These are phyloP conservation scores for Petrea volubilis DNA, from an alignment of 257 asterid species.

Conservation along the genomic window DNA sequence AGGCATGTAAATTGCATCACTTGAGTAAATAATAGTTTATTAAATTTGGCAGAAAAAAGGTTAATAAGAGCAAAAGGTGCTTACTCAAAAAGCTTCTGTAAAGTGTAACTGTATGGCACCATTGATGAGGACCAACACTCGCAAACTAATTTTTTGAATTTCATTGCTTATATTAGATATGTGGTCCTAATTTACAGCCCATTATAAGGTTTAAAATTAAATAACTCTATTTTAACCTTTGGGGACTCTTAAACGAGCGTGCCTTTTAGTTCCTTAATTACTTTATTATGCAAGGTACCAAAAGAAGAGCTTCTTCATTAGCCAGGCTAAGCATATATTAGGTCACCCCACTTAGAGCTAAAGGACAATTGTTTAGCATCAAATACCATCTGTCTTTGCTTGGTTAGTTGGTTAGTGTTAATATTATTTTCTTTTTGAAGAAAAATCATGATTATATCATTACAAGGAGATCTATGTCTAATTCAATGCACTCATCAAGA, in stretches of 20 bases:
- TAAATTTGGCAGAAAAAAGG: neutral
- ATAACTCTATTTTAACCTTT: constrained; percentile 43
- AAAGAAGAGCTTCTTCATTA: constrained; percentile 29
- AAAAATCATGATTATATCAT: no score
- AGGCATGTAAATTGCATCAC: neutral
- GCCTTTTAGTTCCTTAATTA: constrained; percentile 23
- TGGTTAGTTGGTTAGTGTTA: no score
- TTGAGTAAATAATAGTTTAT: neutral
- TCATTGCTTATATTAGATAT: constrained; percentile 19
- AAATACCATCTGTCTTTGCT: constrained; percentile 28
- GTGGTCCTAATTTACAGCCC: constrained; percentile 50
- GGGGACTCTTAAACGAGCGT: constrained; percentile 48
- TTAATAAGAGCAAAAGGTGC: constrained; percentile 32
- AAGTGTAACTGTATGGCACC: neutral
- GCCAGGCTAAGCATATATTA: constrained; percentile 45
- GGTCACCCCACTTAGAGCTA: constrained; percentile 58
- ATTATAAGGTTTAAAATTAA: constrained; percentile 23
- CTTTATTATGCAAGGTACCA: constrained; percentile 32
- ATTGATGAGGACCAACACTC: constrained; percentile 32
- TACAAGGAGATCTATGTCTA: no score
- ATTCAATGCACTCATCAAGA: no score
- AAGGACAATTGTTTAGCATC: constrained; percentile 34
- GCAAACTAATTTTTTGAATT: neutral
- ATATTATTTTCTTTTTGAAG: neutral
- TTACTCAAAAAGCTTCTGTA: constrained; percentile 36